Base-by-base conservation (phyloP, 2,329 filamentous ascomycete species). In the Xylaria digitata region DNA sequence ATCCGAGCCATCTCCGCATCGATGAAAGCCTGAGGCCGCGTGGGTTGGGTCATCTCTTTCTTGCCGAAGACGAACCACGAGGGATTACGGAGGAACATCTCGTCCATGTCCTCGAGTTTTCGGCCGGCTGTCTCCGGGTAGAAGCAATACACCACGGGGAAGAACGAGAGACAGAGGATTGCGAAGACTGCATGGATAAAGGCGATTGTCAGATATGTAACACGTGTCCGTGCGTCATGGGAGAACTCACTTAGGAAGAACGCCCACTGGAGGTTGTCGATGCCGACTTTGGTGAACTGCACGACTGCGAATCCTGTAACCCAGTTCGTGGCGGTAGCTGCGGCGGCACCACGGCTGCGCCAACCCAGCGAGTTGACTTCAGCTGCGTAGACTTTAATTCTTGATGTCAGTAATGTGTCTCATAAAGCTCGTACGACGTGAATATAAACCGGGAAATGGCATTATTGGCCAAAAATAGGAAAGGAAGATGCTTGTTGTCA, bases 91-190 rank as follows among this genome's bases (percentile, higher is more conserved):
- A 76, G 75, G 65, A 80, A 82, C 46, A 81, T 81, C 62, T 81
- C 75, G 66, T 85, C 82, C 73, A 85, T 84, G 50, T 85, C 82
- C 75, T 90, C 88, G 17, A 90, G 79, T 6, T 81, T 84, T 3
- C 83, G 80, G 61, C 72, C 69, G 70, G 80, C 77, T 0, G 82
- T 83, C 66, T 84, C 82, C 0, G 82, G 81, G 57, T 84, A 83
- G 62, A 84, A 79, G 62, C 80, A 78, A 65, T 81, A 82, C 0
- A 82, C 81, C 55, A 81, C 76, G 0, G 82, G 82, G 59, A 73
- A 73, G 66, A 66, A 77, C 7, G 46, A 57, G 9, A 76, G 65
- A 13, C 73, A 75, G 9, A 76, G 66, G 9, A 72, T 61, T 8
- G 68, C 70, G 30, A 76, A 77, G 48, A 77, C 75, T 77, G 23